Evolutionary conservation across 768 basidiomycete genomes (phyloP).

Genomic region (Clitopilus passeckerianus): DNA sequence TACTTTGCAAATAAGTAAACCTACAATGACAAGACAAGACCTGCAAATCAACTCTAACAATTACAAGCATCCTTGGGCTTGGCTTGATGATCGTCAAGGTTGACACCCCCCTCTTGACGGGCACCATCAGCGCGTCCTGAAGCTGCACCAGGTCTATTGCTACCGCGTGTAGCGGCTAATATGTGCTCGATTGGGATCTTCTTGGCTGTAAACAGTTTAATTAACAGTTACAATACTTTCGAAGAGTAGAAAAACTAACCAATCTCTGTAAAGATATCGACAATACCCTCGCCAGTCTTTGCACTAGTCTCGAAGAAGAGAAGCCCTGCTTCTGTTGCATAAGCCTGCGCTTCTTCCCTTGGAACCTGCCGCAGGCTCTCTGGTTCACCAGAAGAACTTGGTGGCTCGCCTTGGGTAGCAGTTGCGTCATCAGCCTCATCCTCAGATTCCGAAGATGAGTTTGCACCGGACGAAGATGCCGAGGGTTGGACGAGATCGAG

Average conservation of each 20-base stretch:
- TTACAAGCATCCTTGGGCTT: conserved; percentile 79
- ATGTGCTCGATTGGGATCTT: conserved; percentile 88
- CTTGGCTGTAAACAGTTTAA: conserved; percentile 34
- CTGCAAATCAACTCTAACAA: conserved; percentile 51
- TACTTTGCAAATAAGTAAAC: conserved; percentile 1
- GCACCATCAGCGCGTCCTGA: conserved; percentile 46
- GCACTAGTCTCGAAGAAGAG: conserved; percentile 98
- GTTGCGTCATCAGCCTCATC: conserved; percentile 94
- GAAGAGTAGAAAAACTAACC: conserved; percentile 44
- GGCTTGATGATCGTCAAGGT: conserved; percentile 59
- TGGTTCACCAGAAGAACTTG: conserved; percentile 48
- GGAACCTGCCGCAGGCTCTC: conserved; percentile 87
- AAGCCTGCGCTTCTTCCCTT: conserved; percentile 92
- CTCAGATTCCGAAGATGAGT: conserved; percentile 64
- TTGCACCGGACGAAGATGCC: conserved; percentile 39
- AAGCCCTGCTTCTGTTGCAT: conserved; percentile 90
- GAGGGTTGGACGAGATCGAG: conserved; percentile 81
- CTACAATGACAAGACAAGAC: conserved; percentile 7
- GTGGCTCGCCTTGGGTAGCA: conserved; percentile 72
- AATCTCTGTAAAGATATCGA: conserved; percentile 97
- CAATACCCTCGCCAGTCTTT: conserved; percentile 93
- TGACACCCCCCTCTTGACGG: conserved; percentile 57
- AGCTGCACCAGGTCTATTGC: conserved; percentile 56
- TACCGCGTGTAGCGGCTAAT: conserved; percentile 75
- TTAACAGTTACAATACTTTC: background rate